A percentile compares a stretch with the other conserved stretches of the same genome.
These are phyloP conservation scores for Debaryomyces nepalensis DNA, from an alignment of 1,139 yeast genomes.

Conservation along the genomic window DNA sequence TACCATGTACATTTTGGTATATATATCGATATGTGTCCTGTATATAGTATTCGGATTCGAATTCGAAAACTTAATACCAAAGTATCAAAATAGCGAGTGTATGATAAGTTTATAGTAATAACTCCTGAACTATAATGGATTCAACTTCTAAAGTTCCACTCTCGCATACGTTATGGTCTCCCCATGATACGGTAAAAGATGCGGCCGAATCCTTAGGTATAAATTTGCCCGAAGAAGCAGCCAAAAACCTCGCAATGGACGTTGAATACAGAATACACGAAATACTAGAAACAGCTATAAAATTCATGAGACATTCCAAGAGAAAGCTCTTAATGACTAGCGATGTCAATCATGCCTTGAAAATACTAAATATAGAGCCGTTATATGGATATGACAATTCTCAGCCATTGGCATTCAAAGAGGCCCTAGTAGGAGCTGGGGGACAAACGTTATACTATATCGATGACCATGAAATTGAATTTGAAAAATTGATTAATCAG, in stretches of 20 bases:
- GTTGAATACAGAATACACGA: conserved; percentile 97
- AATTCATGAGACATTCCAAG: conserved; percentile 94
- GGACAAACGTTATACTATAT: conserved; percentile 93
- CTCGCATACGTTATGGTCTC: conserved; percentile 96
- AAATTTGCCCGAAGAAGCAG: conserved; percentile 86
- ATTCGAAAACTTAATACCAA: not conserved
- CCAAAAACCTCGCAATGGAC: conserved; percentile 96
- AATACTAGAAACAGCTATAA: conserved; percentile 90
- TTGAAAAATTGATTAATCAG: conserved; percentile 90
- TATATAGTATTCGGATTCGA: conserved; percentile 1
- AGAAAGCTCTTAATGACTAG: conserved; percentile 78
- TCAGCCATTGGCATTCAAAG: conserved; percentile 69
- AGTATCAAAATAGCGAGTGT: not conserved
- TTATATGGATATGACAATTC: conserved; percentile 73
- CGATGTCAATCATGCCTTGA: conserved; percentile 81
- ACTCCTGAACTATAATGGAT: conserved; percentile 31
- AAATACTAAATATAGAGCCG: conserved; percentile 88
- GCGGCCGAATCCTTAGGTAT: conserved; percentile 93
- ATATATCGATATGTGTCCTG: too few relatives aligned
- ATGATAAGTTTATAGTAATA: not conserved
- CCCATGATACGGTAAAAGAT: conserved; percentile 94
- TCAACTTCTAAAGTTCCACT: conserved; percentile 51
- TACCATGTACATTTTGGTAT: too few relatives aligned
- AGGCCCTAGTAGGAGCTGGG: conserved; percentile 82
- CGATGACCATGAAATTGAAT: conserved; percentile 90